These are phyloP conservation scores for Patellaria atrata DNA, from an alignment of 495 filamentous ascomycete species.

Conservation along the genomic window DNA sequence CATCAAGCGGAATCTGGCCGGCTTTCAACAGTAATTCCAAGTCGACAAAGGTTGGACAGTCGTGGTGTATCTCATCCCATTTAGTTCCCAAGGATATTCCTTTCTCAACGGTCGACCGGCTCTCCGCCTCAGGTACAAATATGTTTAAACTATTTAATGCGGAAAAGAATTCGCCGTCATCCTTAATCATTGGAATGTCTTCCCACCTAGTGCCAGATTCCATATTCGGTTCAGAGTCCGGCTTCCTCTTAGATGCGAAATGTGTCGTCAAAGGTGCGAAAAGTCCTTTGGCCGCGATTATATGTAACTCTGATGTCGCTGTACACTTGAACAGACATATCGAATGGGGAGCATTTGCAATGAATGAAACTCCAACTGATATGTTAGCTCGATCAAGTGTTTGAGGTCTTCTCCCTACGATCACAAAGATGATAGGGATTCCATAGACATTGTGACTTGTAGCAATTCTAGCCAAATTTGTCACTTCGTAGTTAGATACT, in stretches of 20 bases:
- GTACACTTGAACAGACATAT: constrained; percentile 26
- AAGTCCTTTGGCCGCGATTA: constrained; percentile 28
- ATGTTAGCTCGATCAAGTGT: constrained; percentile 23
- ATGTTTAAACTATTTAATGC: constrained; percentile 6
- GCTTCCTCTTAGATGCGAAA: constrained; percentile 12
- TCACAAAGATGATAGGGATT: constrained; percentile 12
- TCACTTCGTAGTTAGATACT: constrained; percentile 6
- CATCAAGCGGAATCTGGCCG: constrained; percentile 3
- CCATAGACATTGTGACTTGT: constrained; percentile 3
- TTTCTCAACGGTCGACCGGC: not conserved
- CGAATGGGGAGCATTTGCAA: constrained; percentile 24
- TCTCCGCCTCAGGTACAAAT: constrained; percentile 2
- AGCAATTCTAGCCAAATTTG: constrained; percentile 6
- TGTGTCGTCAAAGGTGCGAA: constrained; percentile 23
- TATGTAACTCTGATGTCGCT: constrained; percentile 14
- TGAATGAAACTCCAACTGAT: constrained; percentile 29
- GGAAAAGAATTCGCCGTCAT: constrained; percentile 15
- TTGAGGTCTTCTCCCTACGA: constrained; percentile 5
- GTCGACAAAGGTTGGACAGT: constrained; percentile 6
- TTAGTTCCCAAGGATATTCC: constrained; percentile 9
- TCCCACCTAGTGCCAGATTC: constrained; percentile 20
- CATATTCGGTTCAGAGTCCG: too few relatives aligned
- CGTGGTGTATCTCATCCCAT: constrained; percentile 9
- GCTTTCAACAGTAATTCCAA: constrained; percentile 6
- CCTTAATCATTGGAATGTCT: constrained; percentile 17